Base-by-base conservation (phyloP, 2,329 filamentous ascomycete species). In the Drechslera avenae region DNA sequence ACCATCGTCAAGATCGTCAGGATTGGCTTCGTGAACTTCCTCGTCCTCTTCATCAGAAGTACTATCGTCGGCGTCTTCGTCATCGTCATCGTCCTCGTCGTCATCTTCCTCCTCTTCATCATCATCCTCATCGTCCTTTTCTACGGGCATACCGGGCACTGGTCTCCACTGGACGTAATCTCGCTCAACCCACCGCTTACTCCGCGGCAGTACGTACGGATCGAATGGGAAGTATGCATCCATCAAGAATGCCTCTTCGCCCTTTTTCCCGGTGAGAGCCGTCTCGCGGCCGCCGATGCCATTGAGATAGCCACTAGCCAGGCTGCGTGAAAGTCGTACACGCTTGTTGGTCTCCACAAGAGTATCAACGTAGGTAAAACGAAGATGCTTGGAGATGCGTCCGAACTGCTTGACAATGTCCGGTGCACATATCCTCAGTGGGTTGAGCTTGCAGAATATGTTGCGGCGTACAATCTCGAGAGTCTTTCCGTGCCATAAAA, bases 161-260 rank as follows among this genome's bases (percentile, higher is more conserved):
- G 67, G 63, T 21, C 66, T 71, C 71, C 71, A 75, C 50, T 69
- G 57, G 9, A 73, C 66, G 47, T 75, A 75, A 32, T 74, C 72
- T 1, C 84, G 82, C 56, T 91, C 88, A 10, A 99, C 77, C 95
- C 94, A 97, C 52, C 86, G 83, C 73, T 89, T 91, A 72, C 92
- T 97, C 60, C 86, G 80, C 0, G 92, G 92, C 41, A 99, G 79
- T 66, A 93, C 88, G 73, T 97, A 99, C 2, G 95, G 95, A 69
- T 99, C 94, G 67, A 99, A 99, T 0, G 94, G 94, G 67, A 97
- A 99, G 72, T 96, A 97, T 0, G 91, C 89, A 62, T 97, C 92
- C 1, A 99, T 82, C 73, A 96, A 88, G 66, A 93, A 87, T 66
- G 86, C 88, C 56, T 87, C 86, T 60, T 96, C 90, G 51, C 89